Evolutionary conservation across 257 asterid genomes (phyloP).

Genomic region (Misopates orontium): DNA sequence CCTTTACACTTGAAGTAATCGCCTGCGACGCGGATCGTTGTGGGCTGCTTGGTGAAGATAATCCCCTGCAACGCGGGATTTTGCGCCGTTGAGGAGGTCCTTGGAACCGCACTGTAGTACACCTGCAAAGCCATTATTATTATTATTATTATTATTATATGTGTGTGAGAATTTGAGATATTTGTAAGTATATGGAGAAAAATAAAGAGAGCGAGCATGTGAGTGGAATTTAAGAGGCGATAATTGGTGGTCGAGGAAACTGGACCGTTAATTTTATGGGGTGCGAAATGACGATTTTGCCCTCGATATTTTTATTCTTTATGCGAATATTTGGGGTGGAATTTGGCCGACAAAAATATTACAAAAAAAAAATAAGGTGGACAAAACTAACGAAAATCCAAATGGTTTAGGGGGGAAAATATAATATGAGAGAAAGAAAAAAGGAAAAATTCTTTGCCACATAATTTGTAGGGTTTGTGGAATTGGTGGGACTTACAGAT

Average conservation of each 20-base stretch:
- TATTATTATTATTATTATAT: no score
- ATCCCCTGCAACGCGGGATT: slow-evolving; percentile 30
- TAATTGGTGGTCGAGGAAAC: slow-evolving; percentile 22
- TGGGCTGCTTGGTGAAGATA: slow-evolving; percentile 36
- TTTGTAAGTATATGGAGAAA: not conserved
- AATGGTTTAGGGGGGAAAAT: slow-evolving; percentile 1
- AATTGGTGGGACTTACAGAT: no score
- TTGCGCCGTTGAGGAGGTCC: slow-evolving; percentile 46
- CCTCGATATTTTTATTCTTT: slow-evolving; percentile 31
- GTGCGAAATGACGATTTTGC: slow-evolving; percentile 29
- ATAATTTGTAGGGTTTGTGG: no score
- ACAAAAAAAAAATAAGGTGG: slow-evolving; percentile 5
- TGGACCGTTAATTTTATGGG: slow-evolving; percentile 31
- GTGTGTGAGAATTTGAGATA: not conserved
- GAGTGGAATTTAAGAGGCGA: slow-evolving; percentile 24
- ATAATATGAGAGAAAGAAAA: not conserved
- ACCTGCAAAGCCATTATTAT: slow-evolving; percentile 69
- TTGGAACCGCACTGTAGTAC: slow-evolving; percentile 50
- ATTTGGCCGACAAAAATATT: not conserved
- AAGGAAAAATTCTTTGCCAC: no score
- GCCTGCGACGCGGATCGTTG: slow-evolving; percentile 46
- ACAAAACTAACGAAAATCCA: not conserved
- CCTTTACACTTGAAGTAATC: slow-evolving; percentile 40
- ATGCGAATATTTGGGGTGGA: slow-evolving; percentile 27
- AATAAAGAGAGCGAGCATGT: slow-evolving; percentile 21